Evolutionary conservation across 2,329 filamentous ascomycete species (phyloP), one percentile per base, ranked within the genome.

Genomic region (Orbilia javanica): DNA sequence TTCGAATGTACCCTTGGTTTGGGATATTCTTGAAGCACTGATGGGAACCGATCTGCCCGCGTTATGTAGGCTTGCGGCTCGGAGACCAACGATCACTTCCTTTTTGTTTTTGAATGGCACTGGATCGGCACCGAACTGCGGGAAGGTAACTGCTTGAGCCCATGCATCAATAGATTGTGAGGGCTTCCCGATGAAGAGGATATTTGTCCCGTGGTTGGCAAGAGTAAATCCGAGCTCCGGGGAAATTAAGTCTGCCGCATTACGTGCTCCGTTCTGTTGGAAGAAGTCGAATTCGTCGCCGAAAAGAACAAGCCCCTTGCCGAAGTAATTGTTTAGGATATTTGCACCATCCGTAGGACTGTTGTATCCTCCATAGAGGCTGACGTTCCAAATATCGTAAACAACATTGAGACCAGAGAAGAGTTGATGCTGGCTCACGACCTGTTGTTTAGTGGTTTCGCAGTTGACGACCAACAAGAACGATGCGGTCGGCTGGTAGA

Each of bases 361-460:
- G n/a, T 48, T 70, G 15, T 62, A 70, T 3, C 66, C 66, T 5
- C 66, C 66, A 15, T 70, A 70, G 6, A 70, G 42, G 20, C 66
- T 70, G 11, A 70, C 66, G 8, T 70, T 70, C 66, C 66, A 70
- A 5, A 15, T 52, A 8, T 63, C 66, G 18, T 70, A 70, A 11
- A 42, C 4, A 1, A 27, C 55, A 6, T 52, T 52, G 4, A 70
- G 34, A 5, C 55, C 15, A 18, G 66, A 22, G n/a, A 70, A 50
- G 18, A 70, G 15, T 22, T 55, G 55, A 7, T 70, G 39, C 27
- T 52, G 44, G 27, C 18, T 42, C 5, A 46, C 13, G 22, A 70
- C 36, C 18, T 70, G 52, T 20, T 70, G 39, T 15, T 34, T 36
- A 0, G 52, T 70, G 10, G 66, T 70, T 3, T 62, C 55, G 27